Evolutionary conservation across 169 alveolate genomes (phyloP).

Genomic region (Blepharisma undulans): DNA sequence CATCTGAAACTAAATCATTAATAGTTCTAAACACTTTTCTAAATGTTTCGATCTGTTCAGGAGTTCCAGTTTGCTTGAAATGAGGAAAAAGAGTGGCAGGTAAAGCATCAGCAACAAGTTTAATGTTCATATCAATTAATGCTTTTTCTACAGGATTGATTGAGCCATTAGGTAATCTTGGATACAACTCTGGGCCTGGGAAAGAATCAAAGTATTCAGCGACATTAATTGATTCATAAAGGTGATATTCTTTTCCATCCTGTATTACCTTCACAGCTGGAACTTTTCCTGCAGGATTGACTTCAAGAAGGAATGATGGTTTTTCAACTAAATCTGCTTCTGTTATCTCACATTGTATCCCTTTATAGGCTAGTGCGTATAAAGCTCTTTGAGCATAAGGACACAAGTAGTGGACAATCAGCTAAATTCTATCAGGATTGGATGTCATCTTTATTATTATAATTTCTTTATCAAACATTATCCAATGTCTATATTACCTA

Average conservation of each 20-base stretch:
- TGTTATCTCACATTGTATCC: background rate
- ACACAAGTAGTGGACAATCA: slow-evolving; percentile 30
- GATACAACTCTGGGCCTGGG: slow-evolving; percentile 34
- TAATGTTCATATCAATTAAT: background rate
- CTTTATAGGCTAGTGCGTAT: slow-evolving; percentile 8
- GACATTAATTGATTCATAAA: background rate
- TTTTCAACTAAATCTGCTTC: background rate
- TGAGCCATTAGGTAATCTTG: background rate
- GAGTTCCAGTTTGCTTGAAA: background rate
- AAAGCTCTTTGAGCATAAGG: slow-evolving; percentile 42
- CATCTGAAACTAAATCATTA: background rate
- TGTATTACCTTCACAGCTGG: background rate
- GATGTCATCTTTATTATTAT: background rate
- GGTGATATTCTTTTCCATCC: background rate
- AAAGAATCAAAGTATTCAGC: slow-evolving; percentile 18
- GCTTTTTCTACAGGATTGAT: background rate
- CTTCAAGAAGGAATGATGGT: background rate
- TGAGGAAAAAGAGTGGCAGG: background rate
- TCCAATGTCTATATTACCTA: background rate
- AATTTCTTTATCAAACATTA: no score
- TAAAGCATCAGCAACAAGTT: background rate
- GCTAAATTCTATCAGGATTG: background rate
- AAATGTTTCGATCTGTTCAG: background rate
- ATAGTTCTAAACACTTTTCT: background rate
- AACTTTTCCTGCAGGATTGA: slow-evolving; percentile 35